Evolutionary conservation across 2,329 filamentous ascomycete species (phyloP).

Genomic region (Fusarium incarnatum): DNA sequence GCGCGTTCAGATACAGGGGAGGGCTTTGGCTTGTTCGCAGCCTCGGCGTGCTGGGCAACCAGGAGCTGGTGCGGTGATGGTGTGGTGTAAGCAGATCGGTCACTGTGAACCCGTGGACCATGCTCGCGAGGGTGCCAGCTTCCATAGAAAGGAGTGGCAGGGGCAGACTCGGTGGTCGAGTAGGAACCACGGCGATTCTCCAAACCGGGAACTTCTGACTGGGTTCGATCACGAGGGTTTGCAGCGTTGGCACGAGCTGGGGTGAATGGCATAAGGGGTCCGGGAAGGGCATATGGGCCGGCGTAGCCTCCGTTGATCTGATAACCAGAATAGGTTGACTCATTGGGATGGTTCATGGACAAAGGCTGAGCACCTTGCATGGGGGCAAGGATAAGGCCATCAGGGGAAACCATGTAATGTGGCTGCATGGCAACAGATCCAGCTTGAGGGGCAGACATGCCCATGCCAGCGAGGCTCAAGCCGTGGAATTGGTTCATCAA

Average conservation of each 20-base stretch:
- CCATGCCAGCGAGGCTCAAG: conserved; percentile 54
- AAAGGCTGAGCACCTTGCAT: conserved; percentile 52
- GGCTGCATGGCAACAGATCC: conserved; percentile 52
- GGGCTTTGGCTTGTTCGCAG: conserved; percentile 56
- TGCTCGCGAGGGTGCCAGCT: conserved; percentile 67
- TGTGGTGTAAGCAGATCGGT: conserved; percentile 74
- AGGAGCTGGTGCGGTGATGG: conserved; percentile 72
- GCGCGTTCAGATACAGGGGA: conserved; percentile 59
- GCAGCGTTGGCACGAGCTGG: conserved; percentile 61
- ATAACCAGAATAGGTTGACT: conserved; percentile 51
- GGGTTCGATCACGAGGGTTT: conserved; percentile 60
- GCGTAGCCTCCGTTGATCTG: conserved; percentile 51
- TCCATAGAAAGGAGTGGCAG: conserved; percentile 73
- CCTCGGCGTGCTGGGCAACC: conserved; percentile 54
- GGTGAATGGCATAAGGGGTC: conserved; percentile 62
- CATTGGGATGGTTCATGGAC: conserved; percentile 51
- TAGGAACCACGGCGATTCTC: conserved; percentile 76
- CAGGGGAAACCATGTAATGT: conserved; percentile 54
- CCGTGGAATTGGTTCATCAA: conserved; percentile 53
- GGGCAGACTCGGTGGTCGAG: conserved; percentile 74
- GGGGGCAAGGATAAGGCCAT: conserved; percentile 55
- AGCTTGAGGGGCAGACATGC: conserved; percentile 48
- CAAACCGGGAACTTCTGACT: conserved; percentile 69
- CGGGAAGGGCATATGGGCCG: conserved; percentile 53
- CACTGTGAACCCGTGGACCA: conserved; percentile 68